These are phyloP conservation scores for Knoxia roxburghii DNA, from an alignment of 257 asterid species.

Conservation along the genomic window DNA sequence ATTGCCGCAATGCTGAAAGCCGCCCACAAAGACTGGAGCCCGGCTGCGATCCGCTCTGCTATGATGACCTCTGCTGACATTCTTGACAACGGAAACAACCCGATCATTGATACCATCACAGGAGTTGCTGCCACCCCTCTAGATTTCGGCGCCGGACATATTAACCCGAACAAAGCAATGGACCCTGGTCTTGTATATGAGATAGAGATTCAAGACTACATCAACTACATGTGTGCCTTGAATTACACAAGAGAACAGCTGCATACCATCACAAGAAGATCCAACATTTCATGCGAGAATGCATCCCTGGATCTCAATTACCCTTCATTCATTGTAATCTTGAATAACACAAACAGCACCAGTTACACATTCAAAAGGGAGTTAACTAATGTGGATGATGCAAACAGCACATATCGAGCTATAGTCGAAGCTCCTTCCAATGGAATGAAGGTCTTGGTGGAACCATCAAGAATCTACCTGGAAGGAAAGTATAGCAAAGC, in stretches of 20 bases:
- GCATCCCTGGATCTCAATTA: slow-evolving; percentile 19
- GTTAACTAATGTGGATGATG: slow-evolving; percentile 8
- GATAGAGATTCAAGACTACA: slow-evolving; percentile 2
- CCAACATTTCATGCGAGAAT: slow-evolving; percentile 13
- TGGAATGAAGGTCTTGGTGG: slow-evolving; percentile 11
- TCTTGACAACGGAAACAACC: slow-evolving; percentile 7
- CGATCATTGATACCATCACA: slow-evolving; percentile 5
- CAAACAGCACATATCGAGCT: slow-evolving; percentile 10
- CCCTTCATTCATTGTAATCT: slow-evolving; percentile 17
- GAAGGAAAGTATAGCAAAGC: slow-evolving; percentile 3
- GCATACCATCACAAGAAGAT: slow-evolving; percentile 14
- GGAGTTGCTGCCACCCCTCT: slow-evolving; percentile 18
- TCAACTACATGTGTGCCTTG: slow-evolving; percentile 11
- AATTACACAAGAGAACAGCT: slow-evolving; percentile 10
- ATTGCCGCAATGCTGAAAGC: slow-evolving; percentile 19
- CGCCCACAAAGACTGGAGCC: slow-evolving; percentile 18
- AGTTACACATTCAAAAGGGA: slow-evolving; percentile 18
- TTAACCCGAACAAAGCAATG: slow-evolving; percentile 16
- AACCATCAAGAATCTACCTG: slow-evolving; percentile 8
- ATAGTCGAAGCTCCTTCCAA: not conserved
- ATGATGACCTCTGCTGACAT: slow-evolving; percentile 19
- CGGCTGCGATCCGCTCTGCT: slow-evolving; percentile 15
- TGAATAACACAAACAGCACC: slow-evolving; percentile 14
- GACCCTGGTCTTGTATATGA: slow-evolving; percentile 18
- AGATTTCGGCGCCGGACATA: slow-evolving; percentile 19